Conservation (phyloP, 331 rosid species). For the Quercus lobata region DNA sequence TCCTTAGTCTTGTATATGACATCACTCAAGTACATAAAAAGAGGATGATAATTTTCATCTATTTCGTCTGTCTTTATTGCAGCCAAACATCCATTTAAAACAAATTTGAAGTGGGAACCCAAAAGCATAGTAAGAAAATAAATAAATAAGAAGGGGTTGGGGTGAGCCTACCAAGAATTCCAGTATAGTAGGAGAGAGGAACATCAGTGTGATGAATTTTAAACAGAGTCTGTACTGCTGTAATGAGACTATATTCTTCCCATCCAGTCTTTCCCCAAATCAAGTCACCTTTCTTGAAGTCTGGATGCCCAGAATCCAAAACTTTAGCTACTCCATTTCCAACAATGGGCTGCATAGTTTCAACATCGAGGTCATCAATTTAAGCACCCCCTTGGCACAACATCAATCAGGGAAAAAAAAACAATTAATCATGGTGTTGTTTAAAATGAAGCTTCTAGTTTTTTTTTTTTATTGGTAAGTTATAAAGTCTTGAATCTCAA, state of each 20-base stretch:
- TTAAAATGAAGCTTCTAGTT: not conserved
- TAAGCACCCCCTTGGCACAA: not conserved
- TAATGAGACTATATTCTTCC: not conserved
- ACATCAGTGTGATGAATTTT: not conserved
- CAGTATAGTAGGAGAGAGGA: constrained; percentile 1
- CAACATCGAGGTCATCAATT: not conserved
- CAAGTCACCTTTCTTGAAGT: constrained; percentile 2
- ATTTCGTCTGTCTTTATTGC: not conserved
- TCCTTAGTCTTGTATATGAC: not conserved
- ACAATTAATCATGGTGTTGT: not conserved
- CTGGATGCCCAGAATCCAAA: not conserved
- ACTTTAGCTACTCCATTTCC: not conserved
- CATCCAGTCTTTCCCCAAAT: not conserved
- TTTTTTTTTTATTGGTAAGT: no score
- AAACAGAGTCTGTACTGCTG: not conserved
- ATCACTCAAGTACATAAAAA: not conserved
- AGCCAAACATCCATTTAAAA: not conserved
- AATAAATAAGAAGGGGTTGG: no score
- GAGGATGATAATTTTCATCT: not conserved
- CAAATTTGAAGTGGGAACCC: not conserved
- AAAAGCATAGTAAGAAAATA: not conserved
- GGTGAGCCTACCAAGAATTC: not conserved
- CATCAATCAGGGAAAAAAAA: not conserved
- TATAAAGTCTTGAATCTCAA: not conserved
- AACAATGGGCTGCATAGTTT: not conserved